A percentile compares a stretch with the other conserved stretches of the same genome.
phyloP scores from a whole-genome alignment of 148 eudicot genomes.

The Amaranthus hypochondriacus region DNA sequence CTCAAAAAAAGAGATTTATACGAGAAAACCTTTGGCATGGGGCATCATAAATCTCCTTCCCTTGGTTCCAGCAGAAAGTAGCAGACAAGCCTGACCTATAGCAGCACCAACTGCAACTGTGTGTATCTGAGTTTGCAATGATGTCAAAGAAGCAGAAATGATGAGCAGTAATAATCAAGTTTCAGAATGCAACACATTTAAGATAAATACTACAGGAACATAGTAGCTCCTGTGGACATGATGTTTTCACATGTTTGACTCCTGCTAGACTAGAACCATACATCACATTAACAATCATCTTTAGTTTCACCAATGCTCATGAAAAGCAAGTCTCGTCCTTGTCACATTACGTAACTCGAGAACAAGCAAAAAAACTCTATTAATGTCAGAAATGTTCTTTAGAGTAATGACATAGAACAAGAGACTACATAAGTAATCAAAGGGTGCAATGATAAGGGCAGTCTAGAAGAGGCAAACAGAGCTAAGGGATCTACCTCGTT shows the following conservation, averaged over 20 bases:
- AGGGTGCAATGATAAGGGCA: background rate
- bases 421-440: conserved; percentile 3
- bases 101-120: conserved; percentile 81
- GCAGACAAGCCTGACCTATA: conserved; percentile 83
- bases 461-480: conserved; percentile 8
- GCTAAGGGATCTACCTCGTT: conserved; percentile 51
- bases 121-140: conserved; percentile 48
- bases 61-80: conserved; percentile 90
- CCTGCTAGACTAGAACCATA: background rate
- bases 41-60: conserved; percentile 87
- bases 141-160: background rate
- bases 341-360: background rate
- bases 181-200: background rate
- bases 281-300: too few relatives aligned
- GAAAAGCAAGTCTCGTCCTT: background rate
- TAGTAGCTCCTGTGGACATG: background rate
- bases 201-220: background rate
- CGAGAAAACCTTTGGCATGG: conserved; percentile 62
- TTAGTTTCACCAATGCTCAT: too few relatives aligned
- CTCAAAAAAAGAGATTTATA: conserved; percentile 7
- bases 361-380: background rate
- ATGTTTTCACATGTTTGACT: background rate
- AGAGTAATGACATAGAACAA: conserved; percentile 1
- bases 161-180: background rate
- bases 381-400: background rate